phyloP scores from a whole-genome alignment of 208 protist species.

The Crithidia acanthocephali region DNA sequence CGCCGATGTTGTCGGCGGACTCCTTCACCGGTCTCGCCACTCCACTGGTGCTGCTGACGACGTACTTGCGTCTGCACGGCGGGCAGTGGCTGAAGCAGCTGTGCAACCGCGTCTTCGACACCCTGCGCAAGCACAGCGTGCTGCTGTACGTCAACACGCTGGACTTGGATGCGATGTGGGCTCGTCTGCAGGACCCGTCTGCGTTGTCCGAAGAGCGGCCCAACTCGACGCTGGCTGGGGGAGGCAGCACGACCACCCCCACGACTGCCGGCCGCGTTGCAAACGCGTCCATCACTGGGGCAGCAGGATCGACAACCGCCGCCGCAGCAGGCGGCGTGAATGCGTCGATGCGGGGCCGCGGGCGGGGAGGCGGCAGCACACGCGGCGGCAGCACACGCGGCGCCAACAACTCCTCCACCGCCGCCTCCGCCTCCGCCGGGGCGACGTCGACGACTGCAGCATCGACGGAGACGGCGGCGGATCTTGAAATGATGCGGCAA shows the following conservation, averaged over 20 bases:
- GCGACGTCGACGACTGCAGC: not conserved
- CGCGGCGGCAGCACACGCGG: not conserved
- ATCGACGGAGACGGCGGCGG: not conserved
- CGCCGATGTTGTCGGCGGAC: slow-evolving; percentile 16
- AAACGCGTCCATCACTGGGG: not conserved
- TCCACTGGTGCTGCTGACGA: slow-evolving; percentile 75
- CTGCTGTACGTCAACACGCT: slow-evolving; percentile 86
- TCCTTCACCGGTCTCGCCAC: slow-evolving; percentile 53
- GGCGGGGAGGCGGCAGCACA: not conserved
- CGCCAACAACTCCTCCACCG: not conserved
- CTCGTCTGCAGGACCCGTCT: slow-evolving; percentile 11
- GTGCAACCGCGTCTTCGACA: slow-evolving; percentile 74
- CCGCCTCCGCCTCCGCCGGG: not conserved
- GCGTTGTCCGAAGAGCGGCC: not conserved
- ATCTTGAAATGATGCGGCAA: slow-evolving; percentile 7
- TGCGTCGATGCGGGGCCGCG: not conserved
- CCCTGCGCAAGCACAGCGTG: slow-evolving; percentile 78
- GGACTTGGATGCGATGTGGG: slow-evolving; percentile 56
- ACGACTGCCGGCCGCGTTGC: not conserved
- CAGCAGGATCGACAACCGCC: too few relatives aligned
- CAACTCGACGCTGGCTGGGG: not conserved
- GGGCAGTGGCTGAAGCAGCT: slow-evolving; percentile 82
- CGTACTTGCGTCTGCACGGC: slow-evolving; percentile 87
- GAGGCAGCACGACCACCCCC: too few relatives aligned
- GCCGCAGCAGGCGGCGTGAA: too few relatives aligned